Base-by-base conservation (phyloP, 257 asterid species). In the Dorcoceras hygrometricum region DNA sequence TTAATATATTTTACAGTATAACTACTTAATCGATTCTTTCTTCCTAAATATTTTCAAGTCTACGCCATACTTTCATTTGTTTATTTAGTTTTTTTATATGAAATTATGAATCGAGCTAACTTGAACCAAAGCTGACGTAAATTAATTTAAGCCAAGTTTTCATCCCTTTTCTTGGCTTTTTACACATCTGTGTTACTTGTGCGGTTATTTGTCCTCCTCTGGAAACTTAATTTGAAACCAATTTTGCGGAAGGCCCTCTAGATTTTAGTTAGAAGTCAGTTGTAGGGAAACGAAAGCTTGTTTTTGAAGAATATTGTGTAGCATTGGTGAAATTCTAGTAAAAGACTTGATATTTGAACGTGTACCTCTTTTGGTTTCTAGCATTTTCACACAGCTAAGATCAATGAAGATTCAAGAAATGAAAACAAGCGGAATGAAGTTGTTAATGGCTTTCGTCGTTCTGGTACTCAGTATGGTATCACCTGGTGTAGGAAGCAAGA, bases 351-450 rank as follows among this genome's bases (percentile, higher is more conserved):
- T 55, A 73, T 74, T 79, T 74, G 46, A 25, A n/a, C 46, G 57
- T 48, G 22, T 62, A 69, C 63, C 29, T 67, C 23, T 23, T 54
- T 29, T 56, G 65, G 34, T 31, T 76, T 66, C 72, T 34, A 80
- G 72, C 62, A 61, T 18, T 58, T 55, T 67, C 26, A n/a, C 62
- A 59, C 71, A 23, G 65, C 73, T 79, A 70, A n/a, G 67, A 56
- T 66, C 71, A 77, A 73, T 75, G 86, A 68, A 75, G 81, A 72
- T 78, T 79, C 87, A 73, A 75, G 78, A 66, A 77, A 73, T 64
- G 76, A 81, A 71, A 84, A 31, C 72, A 31, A 64, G 72, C 46
- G 71, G 78, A 39, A 70, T 70, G 74, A 32, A 79, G 70, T 78
- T 62, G 73, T 51, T 79, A 51, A 58, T 79, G 78, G 77, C 68